These are phyloP conservation scores for Malus hybrid DNA, from an alignment of 331 rosid species.

Conservation along the genomic window DNA sequence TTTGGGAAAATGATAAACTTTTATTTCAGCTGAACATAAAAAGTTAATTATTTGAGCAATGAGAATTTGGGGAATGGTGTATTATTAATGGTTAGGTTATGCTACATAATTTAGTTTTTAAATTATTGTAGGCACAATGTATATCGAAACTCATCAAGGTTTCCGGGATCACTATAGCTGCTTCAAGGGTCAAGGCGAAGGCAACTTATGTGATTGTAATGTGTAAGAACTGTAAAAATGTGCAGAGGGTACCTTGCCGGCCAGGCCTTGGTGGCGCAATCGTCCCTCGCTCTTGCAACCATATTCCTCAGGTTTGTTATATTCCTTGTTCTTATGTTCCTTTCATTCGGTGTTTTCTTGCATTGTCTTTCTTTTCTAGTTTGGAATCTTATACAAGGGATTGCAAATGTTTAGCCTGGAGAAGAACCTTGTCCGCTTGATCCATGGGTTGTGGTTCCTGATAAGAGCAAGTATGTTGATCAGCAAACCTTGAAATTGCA, in stretches of 20 bases:
- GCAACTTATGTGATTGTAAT: conserved; percentile 86
- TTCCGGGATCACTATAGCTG: conserved; percentile 90
- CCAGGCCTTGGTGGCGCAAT: conserved; percentile 99
- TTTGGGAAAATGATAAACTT: neutral
- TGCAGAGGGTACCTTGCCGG: conserved; percentile 71
- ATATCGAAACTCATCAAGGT: conserved; percentile 82
- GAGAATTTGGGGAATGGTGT: neutral
- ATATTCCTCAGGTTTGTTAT: conserved; percentile 72
- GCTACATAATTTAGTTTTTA: neutral
- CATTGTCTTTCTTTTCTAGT: neutral
- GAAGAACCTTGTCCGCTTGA: conserved; percentile 95
- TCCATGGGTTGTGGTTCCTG: conserved; percentile 96
- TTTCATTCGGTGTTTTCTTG: neutral
- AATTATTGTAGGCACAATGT: conserved; percentile 55
- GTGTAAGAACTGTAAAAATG: conserved; percentile 83
- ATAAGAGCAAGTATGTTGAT: conserved; percentile 86
- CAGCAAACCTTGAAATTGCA: conserved; percentile 93
- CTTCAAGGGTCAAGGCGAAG: conserved; percentile 95
- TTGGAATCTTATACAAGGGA: conserved; percentile 1
- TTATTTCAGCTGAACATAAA: neutral
- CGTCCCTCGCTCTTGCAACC: conserved; percentile 92
- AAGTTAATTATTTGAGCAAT: neutral
- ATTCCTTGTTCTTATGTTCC: neutral
- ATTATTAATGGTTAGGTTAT: neutral
- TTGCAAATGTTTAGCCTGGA: conserved; percentile 47